Evolutionary conservation across 106 monocot species (phyloP), one percentile per base, ranked within the genome.

Genomic region (Posidonia australis): DNA sequence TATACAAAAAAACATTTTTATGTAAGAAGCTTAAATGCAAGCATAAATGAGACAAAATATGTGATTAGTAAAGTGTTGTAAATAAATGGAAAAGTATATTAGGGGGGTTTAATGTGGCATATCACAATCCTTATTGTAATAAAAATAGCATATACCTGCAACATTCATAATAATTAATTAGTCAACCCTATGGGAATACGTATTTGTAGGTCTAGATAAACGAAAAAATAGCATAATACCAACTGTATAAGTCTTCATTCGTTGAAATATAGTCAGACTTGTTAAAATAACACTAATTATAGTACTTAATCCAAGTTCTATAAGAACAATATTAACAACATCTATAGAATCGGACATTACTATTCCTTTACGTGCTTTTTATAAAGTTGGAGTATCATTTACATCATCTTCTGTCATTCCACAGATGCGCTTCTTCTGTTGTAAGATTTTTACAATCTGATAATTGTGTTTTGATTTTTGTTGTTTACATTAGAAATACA

Each of bases 161-260:
- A 51, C 22, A 66, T 31, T 20, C 58, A 72, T 19, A 25, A 60
- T 13, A 21, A 64, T 47, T 16, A 11, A 44, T 57, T 22, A 46
- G n/a, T 63, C 44, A 24, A 32, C 5, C 21, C 30, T 1, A 58
- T 2, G 10, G 1, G 6, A 5, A 20, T 46, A 36, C 5, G 7
- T 36, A 36, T 4, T 36, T 2, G 36, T 36, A n/a, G n/a, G 22
- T 66, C 49, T 10, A 6, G 48, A 66, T 49, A 58, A 51, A 69
- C 11, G 1, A 41, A 23, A 60, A 19, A 44, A 49, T 46, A 5
- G 10, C 17, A 26, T 31, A 28, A 10, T 58, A 63, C 72, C 78
- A 69, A 76, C 82, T 55, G 86, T 86, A 55, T 86, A 86, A 45
- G 82, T 86, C 60, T 86, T 86, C 86, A 86, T 86, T 43, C 86